These are phyloP conservation scores for Sugiyamaella xylanicola DNA, from an alignment of 1,139 yeast species.

Conservation along the genomic window DNA sequence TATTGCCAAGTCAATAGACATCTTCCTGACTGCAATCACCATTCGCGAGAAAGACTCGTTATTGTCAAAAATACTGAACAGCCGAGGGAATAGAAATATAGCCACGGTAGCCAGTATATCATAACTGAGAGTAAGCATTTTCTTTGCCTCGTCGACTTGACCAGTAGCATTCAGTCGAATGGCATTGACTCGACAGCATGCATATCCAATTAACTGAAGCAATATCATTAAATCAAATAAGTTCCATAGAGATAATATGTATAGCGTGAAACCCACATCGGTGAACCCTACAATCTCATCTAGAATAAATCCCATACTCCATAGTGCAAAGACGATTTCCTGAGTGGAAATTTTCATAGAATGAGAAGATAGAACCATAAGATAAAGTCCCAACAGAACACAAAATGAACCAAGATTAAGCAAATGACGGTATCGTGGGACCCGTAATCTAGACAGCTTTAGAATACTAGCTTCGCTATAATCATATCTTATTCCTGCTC, in stretches of 20 bases:
- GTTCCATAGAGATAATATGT: constrained; percentile 46
- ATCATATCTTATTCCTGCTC: constrained; percentile 43
- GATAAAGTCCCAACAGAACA: constrained; percentile 41
- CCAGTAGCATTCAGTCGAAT: constrained; percentile 23
- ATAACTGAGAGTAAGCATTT: constrained; percentile 42
- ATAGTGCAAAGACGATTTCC: constrained; percentile 41
- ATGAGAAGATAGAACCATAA: constrained; percentile 38
- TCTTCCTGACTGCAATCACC: constrained; percentile 54
- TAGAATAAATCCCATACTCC: constrained; percentile 44
- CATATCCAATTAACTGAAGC: constrained; percentile 38
- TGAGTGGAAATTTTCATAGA: constrained; percentile 26
- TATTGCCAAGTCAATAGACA: constrained; percentile 59
- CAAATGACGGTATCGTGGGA: constrained; percentile 46
- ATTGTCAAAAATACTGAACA: constrained; percentile 57
- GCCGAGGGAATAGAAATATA: constrained; percentile 56
- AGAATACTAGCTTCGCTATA: constrained; percentile 43
- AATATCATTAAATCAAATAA: constrained; percentile 42
- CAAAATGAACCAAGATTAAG: constrained; percentile 47
- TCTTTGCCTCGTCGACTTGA: constrained; percentile 21
- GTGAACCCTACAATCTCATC: constrained; percentile 44
- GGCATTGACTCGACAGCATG: constrained; percentile 31
- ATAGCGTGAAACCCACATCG: constrained; percentile 44
- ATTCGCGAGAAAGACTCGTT: constrained; percentile 58
- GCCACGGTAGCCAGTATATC: constrained; percentile 54
- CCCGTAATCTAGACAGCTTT: constrained; percentile 44